Base-by-base conservation (phyloP, 176 grass and related monocot genomes). In the Carex myosuroides region DNA sequence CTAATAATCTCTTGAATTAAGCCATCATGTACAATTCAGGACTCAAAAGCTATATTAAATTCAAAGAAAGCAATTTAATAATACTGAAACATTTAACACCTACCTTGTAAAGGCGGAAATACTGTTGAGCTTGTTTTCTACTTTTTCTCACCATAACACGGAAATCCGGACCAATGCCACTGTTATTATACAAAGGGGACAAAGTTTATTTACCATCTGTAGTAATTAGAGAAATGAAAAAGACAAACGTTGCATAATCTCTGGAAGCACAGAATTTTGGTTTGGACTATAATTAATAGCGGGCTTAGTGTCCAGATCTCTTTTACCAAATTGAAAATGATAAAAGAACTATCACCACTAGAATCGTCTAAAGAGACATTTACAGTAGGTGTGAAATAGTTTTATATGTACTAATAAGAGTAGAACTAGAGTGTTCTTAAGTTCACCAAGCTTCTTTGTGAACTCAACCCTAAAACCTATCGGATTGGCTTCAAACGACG, bases 131-230 rank as follows among this genome's bases (percentile, higher is more conserved):
- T 87, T 90, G 89, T 48, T 90, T 90, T 85, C 89, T 87, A 52
- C 89, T 90, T 90, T 90, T 90, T 58, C 89, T 87, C 65, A 90
- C 82, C 29, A 90, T 68, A 59, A 90, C 89, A 78, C 89, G 89
- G 41, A 86, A 90, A 87, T 90, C 89, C 13, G 89, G 89, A 76
- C 96, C 96, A 88, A 99, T 99, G 26, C 96, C 96, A 88, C 96
- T 99, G 86, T 87, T 87, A 88, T 33, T 13, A 29, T 20, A 75
- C 2, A 82, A 83, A 70, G 14, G 30, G 17, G 81, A 14, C 10
- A 81, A 85, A 91, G 54, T 64, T 76, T 21, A 76, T 58, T 69
- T 20, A 5, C 32, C 17, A 58, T 42, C 14, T 2, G 3, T 53
- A 64, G 29, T 64, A 67, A 82, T 67, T 48, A 82, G 53, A 52